phyloP scores from a whole-genome alignment of 177 flowering plant genomes.

The Vitis hybrid region DNA sequence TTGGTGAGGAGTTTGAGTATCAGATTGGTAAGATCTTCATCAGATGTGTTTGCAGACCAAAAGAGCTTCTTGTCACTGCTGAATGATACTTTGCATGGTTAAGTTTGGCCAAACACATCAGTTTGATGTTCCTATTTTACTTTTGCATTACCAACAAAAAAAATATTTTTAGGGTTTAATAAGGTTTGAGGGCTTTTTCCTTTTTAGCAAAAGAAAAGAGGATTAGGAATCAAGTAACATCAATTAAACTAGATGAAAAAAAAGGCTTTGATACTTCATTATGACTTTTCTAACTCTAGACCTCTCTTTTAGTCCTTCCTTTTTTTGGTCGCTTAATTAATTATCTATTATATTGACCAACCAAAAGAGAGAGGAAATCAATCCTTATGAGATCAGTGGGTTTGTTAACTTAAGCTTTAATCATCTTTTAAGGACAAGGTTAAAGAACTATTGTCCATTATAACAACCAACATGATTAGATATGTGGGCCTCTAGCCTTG shows the following conservation, averaged over 20 bases:
- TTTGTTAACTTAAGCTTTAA: conserved; percentile 17
- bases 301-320: background rate
- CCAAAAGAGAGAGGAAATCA: background rate
- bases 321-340: background rate
- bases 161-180: background rate
- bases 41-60: too few relatives aligned
- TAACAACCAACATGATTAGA: conserved; percentile 40
- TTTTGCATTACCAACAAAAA: background rate
- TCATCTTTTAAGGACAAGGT: conserved; percentile 20
- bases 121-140: too few relatives aligned
- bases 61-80: too few relatives aligned
- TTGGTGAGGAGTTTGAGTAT: too few relatives aligned
- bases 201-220: background rate
- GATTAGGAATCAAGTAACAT: background rate
- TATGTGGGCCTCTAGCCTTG: conserved; percentile 27
- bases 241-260: too few relatives aligned
- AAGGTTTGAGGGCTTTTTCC: too few relatives aligned
- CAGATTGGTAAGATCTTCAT: too few relatives aligned
- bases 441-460: conserved; percentile 18
- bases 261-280: background rate
- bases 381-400: background rate
- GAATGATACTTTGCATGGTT: too few relatives aligned
- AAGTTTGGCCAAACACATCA: too few relatives aligned
- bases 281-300: background rate
- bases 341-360: conserved; percentile 8